These are phyloP conservation scores for Boletales sp. DNA, from an alignment of 768 basidiomycete species.

Conservation along the genomic window DNA sequence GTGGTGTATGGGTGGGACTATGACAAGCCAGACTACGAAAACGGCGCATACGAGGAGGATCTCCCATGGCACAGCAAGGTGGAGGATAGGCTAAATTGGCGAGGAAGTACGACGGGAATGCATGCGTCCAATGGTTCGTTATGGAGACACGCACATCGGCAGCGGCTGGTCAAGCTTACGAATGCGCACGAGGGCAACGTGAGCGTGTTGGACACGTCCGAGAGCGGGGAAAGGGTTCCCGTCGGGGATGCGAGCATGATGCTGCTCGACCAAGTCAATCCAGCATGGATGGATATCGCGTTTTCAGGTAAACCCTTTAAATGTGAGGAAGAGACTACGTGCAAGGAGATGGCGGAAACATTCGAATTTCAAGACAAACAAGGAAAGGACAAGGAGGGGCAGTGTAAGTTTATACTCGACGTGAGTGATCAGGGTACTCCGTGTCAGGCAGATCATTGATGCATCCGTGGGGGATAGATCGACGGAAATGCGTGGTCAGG, in stretches of 20 bases:
- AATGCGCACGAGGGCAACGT: too few species aligned
- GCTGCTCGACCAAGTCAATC: too few species aligned
- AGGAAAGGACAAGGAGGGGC: conserved; percentile 45
- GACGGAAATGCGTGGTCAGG: conserved; percentile 69
- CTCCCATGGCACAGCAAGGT: conserved; percentile 62
- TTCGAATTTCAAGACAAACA: conserved; percentile 53
- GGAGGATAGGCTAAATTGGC: conserved; percentile 64
- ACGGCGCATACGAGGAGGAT: conserved; percentile 42
- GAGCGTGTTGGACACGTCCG: too few species aligned
- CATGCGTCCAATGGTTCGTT: conserved; percentile 34
- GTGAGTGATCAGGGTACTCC: conserved; percentile 32
- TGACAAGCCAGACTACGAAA: conserved; percentile 29
- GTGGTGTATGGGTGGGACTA: conserved; percentile 48
- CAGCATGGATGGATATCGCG: conserved; percentile 59
- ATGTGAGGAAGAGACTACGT: conserved; percentile 39
- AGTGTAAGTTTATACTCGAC: conserved; percentile 60
- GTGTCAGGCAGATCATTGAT: too few species aligned
- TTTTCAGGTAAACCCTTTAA: conserved; percentile 44
- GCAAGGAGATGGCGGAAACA: conserved; percentile 40
- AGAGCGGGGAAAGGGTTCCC: too few species aligned
- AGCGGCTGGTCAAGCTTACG: too few species aligned
- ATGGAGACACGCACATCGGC: too few species aligned
- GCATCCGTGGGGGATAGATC: conserved; percentile 29
- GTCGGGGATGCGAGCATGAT: too few species aligned
- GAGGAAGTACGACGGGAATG: conserved; percentile 75